phyloP scores from a whole-genome alignment of 768 basidiomycete species.

The Agrocybe praecox region DNA sequence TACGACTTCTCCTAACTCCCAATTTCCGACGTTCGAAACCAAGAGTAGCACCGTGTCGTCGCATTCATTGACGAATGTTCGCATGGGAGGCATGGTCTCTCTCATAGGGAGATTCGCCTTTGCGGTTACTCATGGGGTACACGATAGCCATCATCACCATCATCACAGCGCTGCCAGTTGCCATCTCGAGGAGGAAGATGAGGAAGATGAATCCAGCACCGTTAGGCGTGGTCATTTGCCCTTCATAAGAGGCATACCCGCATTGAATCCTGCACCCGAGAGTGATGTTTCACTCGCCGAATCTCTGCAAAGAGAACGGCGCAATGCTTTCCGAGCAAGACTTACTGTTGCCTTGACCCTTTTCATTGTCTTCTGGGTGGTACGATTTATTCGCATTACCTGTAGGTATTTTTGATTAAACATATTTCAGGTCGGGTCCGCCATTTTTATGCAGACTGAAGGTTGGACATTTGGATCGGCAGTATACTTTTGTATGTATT shows the following conservation, averaged over 20 bases:
- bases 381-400: slow-evolving; percentile 26
- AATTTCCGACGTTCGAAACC: slow-evolving; percentile 2
- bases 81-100: slow-evolving; percentile 57
- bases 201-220: neutral
- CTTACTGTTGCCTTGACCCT: slow-evolving; percentile 55
- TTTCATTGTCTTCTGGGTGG: slow-evolving; percentile 82
- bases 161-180: neutral
- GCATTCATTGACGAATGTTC: slow-evolving; percentile 51
- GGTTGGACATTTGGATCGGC: slow-evolving; percentile 64
- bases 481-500: slow-evolving; percentile 69
- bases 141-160: neutral
- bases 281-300: slow-evolving; percentile 34
- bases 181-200: slow-evolving; percentile 10
- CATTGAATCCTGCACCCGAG: slow-evolving; percentile 19
- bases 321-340: slow-evolving; percentile 58
- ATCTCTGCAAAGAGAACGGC: slow-evolving; percentile 44
- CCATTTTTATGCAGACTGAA: slow-evolving; percentile 71
- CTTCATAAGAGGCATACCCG: slow-evolving; percentile 11
- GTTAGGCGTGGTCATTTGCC: slow-evolving; percentile 10
- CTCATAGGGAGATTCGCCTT: slow-evolving; percentile 56
- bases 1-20: neutral
- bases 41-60: neutral
- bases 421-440: slow-evolving; percentile 57
- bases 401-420: neutral
- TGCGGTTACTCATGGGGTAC: slow-evolving; percentile 24